Conservation (phyloP, 2,329 filamentous ascomycete genomes). For the Trichophyton mentagrophytes region DNA sequence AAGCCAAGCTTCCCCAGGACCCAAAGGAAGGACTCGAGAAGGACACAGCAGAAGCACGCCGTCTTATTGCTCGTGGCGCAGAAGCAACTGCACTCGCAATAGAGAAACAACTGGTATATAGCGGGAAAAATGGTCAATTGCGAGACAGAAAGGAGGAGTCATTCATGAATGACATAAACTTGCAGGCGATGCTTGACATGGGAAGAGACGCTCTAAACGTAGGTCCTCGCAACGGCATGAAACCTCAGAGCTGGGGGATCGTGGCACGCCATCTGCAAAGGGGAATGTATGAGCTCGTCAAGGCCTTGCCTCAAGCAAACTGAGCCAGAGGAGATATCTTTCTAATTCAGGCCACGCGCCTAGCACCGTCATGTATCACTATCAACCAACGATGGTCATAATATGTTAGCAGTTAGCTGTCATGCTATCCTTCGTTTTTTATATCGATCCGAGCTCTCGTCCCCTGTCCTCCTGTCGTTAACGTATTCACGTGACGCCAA, state of each 20-base stretch:
- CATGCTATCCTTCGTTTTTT: neutral
- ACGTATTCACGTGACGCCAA: neutral
- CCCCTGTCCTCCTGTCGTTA: neutral
- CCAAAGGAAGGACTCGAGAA: constrained; percentile 8
- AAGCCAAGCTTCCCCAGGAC: constrained; percentile 7
- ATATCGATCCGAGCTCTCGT: neutral
- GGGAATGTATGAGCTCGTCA: constrained; percentile 11
- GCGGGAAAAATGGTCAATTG: neutral
- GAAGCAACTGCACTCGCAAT: constrained; percentile 12
- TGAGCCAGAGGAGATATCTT: neutral
- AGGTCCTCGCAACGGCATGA: neutral
- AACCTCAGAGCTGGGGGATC: constrained; percentile 12
- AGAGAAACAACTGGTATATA: constrained; percentile 10
- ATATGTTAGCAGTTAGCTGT: neutral
- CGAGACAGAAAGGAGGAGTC: neutral
- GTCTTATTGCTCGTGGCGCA: constrained; percentile 11
- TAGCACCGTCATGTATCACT: neutral
- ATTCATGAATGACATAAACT: constrained; percentile 12
- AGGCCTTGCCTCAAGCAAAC: constrained; percentile 6
- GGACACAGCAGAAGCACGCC: constrained; percentile 12
- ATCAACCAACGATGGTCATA: neutral
- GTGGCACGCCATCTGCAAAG: constrained; percentile 12
- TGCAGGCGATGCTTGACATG: constrained; percentile 16
- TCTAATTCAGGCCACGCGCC: neutral
- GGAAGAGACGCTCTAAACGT: constrained; percentile 5